Evolutionary conservation across 164 flowering plant genomes (phyloP).

Genomic region (Vitis cinerea): DNA sequence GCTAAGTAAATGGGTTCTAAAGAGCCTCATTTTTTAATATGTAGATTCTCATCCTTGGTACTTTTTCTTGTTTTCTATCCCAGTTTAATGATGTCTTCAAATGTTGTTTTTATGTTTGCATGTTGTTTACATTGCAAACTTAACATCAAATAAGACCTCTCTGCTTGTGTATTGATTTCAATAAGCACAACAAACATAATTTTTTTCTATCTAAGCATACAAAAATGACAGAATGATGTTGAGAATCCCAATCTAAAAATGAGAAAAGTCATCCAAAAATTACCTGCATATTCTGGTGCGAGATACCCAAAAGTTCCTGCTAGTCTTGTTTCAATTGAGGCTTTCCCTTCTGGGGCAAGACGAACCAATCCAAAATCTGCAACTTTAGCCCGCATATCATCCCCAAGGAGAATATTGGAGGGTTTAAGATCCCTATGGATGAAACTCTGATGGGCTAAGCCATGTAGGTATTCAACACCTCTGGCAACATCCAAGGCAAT

Average conservation of each 20-base stretch:
- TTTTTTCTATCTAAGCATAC: background rate
- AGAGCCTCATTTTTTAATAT: too few relatives aligned
- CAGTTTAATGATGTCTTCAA: background rate
- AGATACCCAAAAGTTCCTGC: constrained; percentile 98
- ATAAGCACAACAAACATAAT: background rate
- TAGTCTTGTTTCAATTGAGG: constrained; percentile 70
- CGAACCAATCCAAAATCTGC: constrained; percentile 96
- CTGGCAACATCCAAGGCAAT: constrained; percentile 94
- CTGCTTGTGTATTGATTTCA: background rate
- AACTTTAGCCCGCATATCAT: constrained; percentile 94
- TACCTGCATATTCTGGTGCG: constrained; percentile 99
- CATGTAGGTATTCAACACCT: constrained; percentile 90
- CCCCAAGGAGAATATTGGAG: constrained; percentile 89
- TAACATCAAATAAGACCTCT: background rate
- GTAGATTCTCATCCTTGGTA: too few relatives aligned
- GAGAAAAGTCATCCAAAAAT: background rate
- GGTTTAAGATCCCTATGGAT: constrained; percentile 95
- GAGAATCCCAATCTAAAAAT: background rate
- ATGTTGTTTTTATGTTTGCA: background rate
- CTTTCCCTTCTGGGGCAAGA: constrained; percentile 85
- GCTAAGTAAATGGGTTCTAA: background rate
- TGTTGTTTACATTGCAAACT: background rate
- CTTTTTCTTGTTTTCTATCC: background rate
- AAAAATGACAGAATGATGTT: background rate
- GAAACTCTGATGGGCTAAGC: constrained; percentile 80